These are phyloP conservation scores for Abortiporus biennis DNA, from an alignment of 1,284 basidiomycete species.

Conservation along the genomic window DNA sequence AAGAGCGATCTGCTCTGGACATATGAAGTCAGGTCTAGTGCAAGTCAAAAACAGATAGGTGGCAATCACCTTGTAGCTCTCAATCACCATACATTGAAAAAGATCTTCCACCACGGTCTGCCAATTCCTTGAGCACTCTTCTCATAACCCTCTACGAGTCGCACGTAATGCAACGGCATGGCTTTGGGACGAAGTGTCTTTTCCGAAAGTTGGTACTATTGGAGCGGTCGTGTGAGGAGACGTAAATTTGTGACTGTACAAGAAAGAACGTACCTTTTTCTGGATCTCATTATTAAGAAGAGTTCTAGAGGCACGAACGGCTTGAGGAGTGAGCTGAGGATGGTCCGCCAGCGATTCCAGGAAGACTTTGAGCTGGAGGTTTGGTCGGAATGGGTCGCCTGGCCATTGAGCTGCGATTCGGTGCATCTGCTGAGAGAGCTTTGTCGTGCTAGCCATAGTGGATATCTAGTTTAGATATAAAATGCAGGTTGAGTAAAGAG, in stretches of 20 bases:
- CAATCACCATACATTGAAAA: constrained; percentile 70
- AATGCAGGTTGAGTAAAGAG: too few relatives aligned
- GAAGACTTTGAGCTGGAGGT: constrained; percentile 62
- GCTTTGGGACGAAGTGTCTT: constrained; percentile 62
- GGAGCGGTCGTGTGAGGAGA: background rate
- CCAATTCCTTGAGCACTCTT: constrained; percentile 69
- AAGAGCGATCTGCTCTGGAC: too few relatives aligned
- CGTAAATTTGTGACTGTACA: constrained; percentile 25
- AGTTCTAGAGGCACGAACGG: constrained; percentile 50
- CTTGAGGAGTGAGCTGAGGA: constrained; percentile 53
- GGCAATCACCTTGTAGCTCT: too few relatives aligned
- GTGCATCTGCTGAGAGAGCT: constrained; percentile 42
- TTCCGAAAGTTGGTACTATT: constrained; percentile 57
- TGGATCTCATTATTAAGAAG: constrained; percentile 48
- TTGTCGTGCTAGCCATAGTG: constrained; percentile 27
- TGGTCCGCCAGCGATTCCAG: constrained; percentile 59
- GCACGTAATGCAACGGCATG: constrained; percentile 62
- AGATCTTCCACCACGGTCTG: constrained; percentile 76
- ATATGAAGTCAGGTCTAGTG: too few relatives aligned
- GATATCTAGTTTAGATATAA: too few relatives aligned
- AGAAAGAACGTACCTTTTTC: constrained; percentile 41
- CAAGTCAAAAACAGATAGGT: too few relatives aligned
- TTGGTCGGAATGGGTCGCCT: constrained; percentile 65
- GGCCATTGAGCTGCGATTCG: constrained; percentile 54
- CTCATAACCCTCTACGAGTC: constrained; percentile 63